Evolutionary conservation across 164 flowering plant genomes (phyloP), one percentile per base, ranked within the genome.

Genomic region (Sedum album): DNA sequence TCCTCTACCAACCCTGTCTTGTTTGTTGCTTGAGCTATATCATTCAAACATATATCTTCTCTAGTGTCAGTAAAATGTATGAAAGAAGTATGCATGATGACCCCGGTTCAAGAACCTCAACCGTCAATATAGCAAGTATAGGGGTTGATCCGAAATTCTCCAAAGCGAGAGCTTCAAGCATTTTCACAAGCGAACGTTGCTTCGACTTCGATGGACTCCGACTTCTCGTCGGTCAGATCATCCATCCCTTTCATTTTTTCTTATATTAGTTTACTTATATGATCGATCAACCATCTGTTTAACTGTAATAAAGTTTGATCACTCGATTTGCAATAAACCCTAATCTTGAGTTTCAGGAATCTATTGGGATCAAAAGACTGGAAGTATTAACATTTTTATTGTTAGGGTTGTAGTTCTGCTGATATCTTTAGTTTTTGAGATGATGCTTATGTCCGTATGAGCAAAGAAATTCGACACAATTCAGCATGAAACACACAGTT

Each of bases 401-500:
- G n/a, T n/a, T n/a, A n/a, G n/a, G n/a, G n/a, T n/a, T n/a, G n/a
- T n/a, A n/a, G n/a, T n/a, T n/a, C n/a, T n/a, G n/a, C n/a, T n/a
- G n/a, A n/a, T n/a, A n/a, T n/a, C 6, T 9, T 6, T 55, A 25
- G 31, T 55, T 55, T 25, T 23, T 2, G n/a, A n/a, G n/a, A 20
- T 49, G 23, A 2, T 0, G 0, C n/a, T 23, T 14, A 31, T 31
- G 39, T 55, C 11, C 23, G 35, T 69, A 88, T 97, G 98, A 35
- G 98, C 97, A 49, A 89, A 86, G 85, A 93, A 86, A 66, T 93
- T 86, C 64, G 86, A 86, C 53, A 91, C 98, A 9, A 90, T 96
- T 1, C 92, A 79, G 35, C 85, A 97, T 0, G 98, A 93, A 74
- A n/a, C n/a, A 94, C 98, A 35, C 88, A 91, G 42, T 93, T 96